Percentiles rank a stretch among this genome's conserved stretches.
Conservation (phyloP, 1,284 basidiomycete species). For the Cutaneotrichosporon sp. region DNA sequence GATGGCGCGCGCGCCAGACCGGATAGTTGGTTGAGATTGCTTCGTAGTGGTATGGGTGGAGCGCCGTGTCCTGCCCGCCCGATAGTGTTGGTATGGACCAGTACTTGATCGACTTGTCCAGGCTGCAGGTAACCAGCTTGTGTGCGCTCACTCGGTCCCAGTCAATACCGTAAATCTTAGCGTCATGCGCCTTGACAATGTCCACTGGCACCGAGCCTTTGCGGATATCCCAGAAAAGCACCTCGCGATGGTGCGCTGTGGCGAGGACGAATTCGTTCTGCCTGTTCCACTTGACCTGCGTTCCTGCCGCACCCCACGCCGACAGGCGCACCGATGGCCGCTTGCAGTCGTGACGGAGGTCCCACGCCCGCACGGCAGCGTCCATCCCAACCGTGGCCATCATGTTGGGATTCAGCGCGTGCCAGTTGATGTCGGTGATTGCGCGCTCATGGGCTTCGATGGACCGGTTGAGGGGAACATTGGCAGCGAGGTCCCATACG, state of each 20-base stretch:
- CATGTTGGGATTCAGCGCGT: slow-evolving; percentile 69
- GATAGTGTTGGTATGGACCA: slow-evolving; percentile 56
- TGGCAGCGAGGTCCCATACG: slow-evolving; percentile 78
- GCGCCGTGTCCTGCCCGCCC: slow-evolving; percentile 9
- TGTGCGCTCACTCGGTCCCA: slow-evolving; percentile 73
- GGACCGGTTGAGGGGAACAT: slow-evolving; percentile 70
- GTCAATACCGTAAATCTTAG: slow-evolving; percentile 93
- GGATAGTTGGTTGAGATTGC: slow-evolving; percentile 76
- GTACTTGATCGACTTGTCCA: slow-evolving; percentile 86
- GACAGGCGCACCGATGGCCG: slow-evolving; percentile 47
- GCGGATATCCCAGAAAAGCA: slow-evolving; percentile 48
- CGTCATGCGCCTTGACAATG: slow-evolving; percentile 69
- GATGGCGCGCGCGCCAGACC: slow-evolving; percentile 85
- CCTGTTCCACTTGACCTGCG: slow-evolving; percentile 93
- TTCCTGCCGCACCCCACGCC: slow-evolving; percentile 52
- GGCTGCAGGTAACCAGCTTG: slow-evolving; percentile 81
- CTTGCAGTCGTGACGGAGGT: slow-evolving; percentile 54
- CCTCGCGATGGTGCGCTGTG: slow-evolving; percentile 72
- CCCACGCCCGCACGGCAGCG: slow-evolving; percentile 63
- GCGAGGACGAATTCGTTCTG: slow-evolving; percentile 78
- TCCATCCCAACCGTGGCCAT: slow-evolving; percentile 52
- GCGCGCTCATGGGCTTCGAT: slow-evolving; percentile 83
- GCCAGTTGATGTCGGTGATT: slow-evolving; percentile 96
- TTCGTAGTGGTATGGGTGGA: slow-evolving; percentile 46
- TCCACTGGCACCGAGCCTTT: slow-evolving; percentile 83